Evolutionary conservation across 73 alveolate species (phyloP), one percentile per base, ranked within the genome.

Genomic region (Durusdinium trenchii): DNA sequence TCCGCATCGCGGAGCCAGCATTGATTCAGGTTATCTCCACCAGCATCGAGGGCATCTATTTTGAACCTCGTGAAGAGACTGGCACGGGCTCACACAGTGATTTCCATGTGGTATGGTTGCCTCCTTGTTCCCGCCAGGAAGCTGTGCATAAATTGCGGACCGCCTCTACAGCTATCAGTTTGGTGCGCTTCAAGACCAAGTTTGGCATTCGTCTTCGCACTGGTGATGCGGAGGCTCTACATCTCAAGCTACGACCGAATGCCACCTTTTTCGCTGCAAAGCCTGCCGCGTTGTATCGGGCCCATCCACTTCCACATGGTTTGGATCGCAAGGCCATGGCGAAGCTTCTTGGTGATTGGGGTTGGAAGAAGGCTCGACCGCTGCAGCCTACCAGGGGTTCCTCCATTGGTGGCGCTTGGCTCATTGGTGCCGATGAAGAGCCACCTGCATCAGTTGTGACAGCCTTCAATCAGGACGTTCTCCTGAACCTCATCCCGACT

Each of bases 61-160:
- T 86, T 3, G 95, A 86, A 18, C 95, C 95, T 18, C 82, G 81
- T 3, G 51, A 32, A 6, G 95, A 26, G 2, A 3, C 38, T 6
- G 60, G 47, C 20, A 40, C 54, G 0, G 62, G 82, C 6, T 28
- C 95, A 0, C 23, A 43, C 14, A 2, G 16, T 0, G 84, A 38
- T 0, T 86, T 12, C n/a, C 47, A 81, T 0, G 84, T 86, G 40
- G 36, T 86, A 1, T 86, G 95, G 95, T 35, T 86, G 32, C 95
- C 95, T 4, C 83, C 62, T 18, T 40, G 38, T 0, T 3, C 64
- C 2, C n/a, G 3, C 35, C 18, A 57, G 35, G 42, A 4, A 0
- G 95, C 95, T 0, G 38, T 12, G 3, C 95, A 60, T 46, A 26
- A 46, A 9, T 32, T 43, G 57, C 40, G 67, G 28, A 52, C 28